Conservation (phyloP, 768 basidiomycete species). For the Xerocomus brunneocitrinus region DNA sequence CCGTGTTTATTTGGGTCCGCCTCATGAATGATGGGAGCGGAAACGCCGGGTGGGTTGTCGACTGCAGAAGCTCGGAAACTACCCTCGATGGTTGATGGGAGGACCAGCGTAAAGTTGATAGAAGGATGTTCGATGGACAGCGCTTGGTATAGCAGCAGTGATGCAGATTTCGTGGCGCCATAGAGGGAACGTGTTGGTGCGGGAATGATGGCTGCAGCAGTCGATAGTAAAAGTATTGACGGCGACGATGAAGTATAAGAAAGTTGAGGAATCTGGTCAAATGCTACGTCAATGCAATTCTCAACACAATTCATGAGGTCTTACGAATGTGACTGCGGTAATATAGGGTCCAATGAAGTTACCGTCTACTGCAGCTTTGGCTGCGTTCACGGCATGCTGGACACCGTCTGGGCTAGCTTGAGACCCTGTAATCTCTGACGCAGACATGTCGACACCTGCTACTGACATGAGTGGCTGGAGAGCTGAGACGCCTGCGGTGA, state of each 20-base stretch:
- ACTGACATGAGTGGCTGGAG: slow-evolving; percentile 70
- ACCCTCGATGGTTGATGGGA: slow-evolving; percentile 73
- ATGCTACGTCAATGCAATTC: background rate
- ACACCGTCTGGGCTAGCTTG: slow-evolving; percentile 54
- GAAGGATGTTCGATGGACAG: slow-evolving; percentile 76
- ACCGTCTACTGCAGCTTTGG: slow-evolving; percentile 50
- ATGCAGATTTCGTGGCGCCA: slow-evolving; percentile 76
- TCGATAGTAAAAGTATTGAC: slow-evolving; percentile 74
- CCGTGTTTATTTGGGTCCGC: slow-evolving; percentile 54
- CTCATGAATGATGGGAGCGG: slow-evolving; percentile 35
- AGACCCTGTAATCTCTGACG: slow-evolving; percentile 26
- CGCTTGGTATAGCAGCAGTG: slow-evolving; percentile 70
- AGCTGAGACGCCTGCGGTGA: slow-evolving; percentile 82
- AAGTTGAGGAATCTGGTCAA: slow-evolving; percentile 68
- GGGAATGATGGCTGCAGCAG: slow-evolving; percentile 73
- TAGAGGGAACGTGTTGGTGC: slow-evolving; percentile 86
- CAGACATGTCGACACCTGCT: slow-evolving; percentile 47
- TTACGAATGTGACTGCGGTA: slow-evolving; percentile 66
- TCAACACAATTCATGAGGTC: slow-evolving; percentile 21
- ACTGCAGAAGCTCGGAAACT: slow-evolving; percentile 78
- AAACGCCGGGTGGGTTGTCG: slow-evolving; percentile 39
- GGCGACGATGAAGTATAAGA: slow-evolving; percentile 59
- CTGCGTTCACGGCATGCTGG: slow-evolving; percentile 51
- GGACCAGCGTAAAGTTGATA: slow-evolving; percentile 55
- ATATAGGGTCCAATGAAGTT: slow-evolving; percentile 72